These are phyloP conservation scores for Diplodia scrobiculata DNA, from an alignment of 2,329 filamentous ascomycete genomes.

Conservation along the genomic window DNA sequence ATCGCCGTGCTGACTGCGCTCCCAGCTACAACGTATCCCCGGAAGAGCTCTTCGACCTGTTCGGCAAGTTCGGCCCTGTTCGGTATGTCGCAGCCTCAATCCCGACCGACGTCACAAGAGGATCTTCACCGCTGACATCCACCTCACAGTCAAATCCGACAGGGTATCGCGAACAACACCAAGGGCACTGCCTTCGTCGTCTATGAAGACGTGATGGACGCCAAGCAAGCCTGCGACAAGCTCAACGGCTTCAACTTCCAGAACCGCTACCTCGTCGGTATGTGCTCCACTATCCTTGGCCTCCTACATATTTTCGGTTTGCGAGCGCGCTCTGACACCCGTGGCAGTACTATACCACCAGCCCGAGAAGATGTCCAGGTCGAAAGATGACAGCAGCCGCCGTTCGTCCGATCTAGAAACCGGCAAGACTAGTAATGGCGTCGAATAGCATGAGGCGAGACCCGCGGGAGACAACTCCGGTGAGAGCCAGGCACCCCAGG, in stretches of 20 bases:
- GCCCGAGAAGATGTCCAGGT: slow-evolving; percentile 77
- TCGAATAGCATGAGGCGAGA: slow-evolving; percentile 70
- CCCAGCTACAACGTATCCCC: slow-evolving; percentile 95
- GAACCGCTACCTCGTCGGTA: slow-evolving; percentile 97
- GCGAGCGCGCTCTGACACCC: background rate
- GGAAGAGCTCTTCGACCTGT: slow-evolving; percentile 97
- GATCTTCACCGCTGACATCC: slow-evolving; percentile 34
- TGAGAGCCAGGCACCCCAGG: slow-evolving; percentile 25
- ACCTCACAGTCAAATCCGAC: slow-evolving; percentile 83
- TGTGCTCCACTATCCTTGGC: slow-evolving; percentile 44
- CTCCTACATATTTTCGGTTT: background rate
- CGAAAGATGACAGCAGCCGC: slow-evolving; percentile 72
- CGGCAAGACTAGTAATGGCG: slow-evolving; percentile 96
- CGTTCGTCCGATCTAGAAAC: slow-evolving; percentile 67
- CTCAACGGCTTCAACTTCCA: slow-evolving; percentile 99
- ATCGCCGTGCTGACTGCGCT: slow-evolving; percentile 31
- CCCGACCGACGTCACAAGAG: slow-evolving; percentile 12
- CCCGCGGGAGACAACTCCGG: slow-evolving; percentile 48
- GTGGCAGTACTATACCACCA: slow-evolving; percentile 70
- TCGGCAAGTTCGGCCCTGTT: slow-evolving; percentile 95
- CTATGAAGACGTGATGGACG: slow-evolving; percentile 99
- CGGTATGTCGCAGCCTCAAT: slow-evolving; percentile 62
- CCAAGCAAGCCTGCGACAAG: slow-evolving; percentile 98
- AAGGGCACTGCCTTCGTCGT: slow-evolving; percentile 99
- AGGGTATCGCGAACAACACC: slow-evolving; percentile 94